Conservation (phyloP, 768 basidiomycete species). For the Hygrophoropsis aurantiaca region DNA sequence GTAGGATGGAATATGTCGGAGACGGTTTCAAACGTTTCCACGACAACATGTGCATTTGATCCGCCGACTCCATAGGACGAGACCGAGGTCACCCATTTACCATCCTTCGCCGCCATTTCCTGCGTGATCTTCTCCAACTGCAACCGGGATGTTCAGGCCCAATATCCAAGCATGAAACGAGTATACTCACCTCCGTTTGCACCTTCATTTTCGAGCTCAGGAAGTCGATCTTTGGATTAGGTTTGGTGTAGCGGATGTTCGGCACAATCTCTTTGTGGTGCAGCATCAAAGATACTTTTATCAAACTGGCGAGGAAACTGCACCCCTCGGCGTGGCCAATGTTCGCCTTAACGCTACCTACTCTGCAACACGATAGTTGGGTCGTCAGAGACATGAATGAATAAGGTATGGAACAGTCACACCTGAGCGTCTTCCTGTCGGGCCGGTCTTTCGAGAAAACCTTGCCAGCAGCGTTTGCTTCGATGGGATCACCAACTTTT, state of each 20-base stretch:
- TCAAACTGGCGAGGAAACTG: conserved; percentile 34
- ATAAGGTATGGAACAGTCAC: background rate
- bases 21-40: conserved; percentile 24
- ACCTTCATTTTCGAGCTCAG: conserved; percentile 24
- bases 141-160: background rate
- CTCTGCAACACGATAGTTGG: conserved; percentile 8
- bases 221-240: conserved; percentile 27
- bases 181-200: conserved; percentile 15
- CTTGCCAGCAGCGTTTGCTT: background rate
- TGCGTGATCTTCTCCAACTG: conserved; percentile 22
- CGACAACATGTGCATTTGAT: conserved; percentile 32
- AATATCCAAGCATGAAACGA: background rate
- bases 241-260: conserved; percentile 26
- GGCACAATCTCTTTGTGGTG: conserved; percentile 28
- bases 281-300: conserved; percentile 32
- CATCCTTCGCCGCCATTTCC: conserved; percentile 26
- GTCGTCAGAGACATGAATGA: background rate
- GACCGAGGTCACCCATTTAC: conserved; percentile 29
- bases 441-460: conserved; percentile 26
- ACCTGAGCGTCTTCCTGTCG: conserved; percentile 19
- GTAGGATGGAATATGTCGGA: conserved; percentile 6
- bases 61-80: conserved; percentile 35
- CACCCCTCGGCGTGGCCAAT: conserved; percentile 28
- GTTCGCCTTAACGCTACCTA: conserved; percentile 26
- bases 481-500: background rate